Evolutionary conservation across 108 stramenopile genomes (phyloP), one percentile per base, ranked within the genome.

Genomic region (Cyclotella choctawhatcheeana): DNA sequence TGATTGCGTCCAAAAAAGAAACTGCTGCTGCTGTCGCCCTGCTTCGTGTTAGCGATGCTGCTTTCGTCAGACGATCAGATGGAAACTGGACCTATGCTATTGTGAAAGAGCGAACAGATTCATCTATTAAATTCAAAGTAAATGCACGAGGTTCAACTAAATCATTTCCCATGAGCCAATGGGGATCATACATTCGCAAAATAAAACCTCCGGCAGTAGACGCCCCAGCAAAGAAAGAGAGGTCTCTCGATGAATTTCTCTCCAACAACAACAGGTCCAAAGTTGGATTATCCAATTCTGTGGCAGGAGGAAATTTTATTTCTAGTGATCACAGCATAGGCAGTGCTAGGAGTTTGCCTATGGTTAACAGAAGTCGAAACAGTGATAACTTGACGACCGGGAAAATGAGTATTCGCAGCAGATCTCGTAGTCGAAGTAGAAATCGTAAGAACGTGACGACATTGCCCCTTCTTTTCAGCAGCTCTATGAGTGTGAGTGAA

Each of bases 401-500:
- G 33, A 78, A 66, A 44, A 78, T 78, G 69, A 78, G 65, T 25
- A 71, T 78, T 25, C 44, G 45, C 8, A 65, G 58, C 17, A 53
- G 69, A 66, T 66, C 69, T 18, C 43, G 77, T 21, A 66, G 64
- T 26, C 69, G 69, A 26, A 64, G 62, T 29, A 59, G 59, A 48
- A 58, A 66, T 50, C 62, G 64, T 2, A 70, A 70, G 33, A 64
- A 64, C 32, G 64, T 66, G 16, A 78, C 77, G 34, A 70, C 77
- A 32, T 54, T 78, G 33, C 77, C 77, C 2, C 63, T 70, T 21
- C 64, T 78, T 21, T 78, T 78, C 21, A 78, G 77, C 45, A 78
- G 77, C 31, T 64, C 69, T 13, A 78, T 78, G 77, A 78, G 77
- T 64, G 77, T 78, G 48, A 78, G 77, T 30, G 77, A 78, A 71